Conservation (phyloP, 2,329 filamentous ascomycete genomes). For the Grosmannia huntii region DNA sequence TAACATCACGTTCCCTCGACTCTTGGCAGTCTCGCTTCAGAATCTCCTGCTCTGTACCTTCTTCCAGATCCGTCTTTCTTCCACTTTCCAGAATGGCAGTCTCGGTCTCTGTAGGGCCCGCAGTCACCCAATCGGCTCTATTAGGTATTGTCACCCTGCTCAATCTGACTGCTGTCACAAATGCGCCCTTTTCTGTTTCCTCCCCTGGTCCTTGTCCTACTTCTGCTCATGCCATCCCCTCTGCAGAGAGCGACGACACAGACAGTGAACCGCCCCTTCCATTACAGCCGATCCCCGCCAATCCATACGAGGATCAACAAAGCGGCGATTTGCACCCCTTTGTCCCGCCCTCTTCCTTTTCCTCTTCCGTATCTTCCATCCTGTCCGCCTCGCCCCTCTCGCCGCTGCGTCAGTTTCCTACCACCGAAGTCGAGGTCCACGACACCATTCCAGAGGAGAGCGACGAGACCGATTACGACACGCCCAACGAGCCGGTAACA, state of each 20-base stretch:
- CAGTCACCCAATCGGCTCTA: constrained; percentile 17
- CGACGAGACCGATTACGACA: constrained; percentile 49
- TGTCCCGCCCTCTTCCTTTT: background rate
- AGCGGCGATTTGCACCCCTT: background rate
- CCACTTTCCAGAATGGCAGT: constrained; percentile 16
- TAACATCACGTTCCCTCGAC: background rate
- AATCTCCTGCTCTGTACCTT: background rate
- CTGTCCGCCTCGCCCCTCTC: constrained; percentile 20
- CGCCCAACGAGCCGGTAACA: constrained; percentile 46
- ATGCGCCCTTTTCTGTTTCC: background rate
- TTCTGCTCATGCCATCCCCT: constrained; percentile 1
- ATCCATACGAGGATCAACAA: background rate
- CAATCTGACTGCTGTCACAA: constrained; percentile 7
- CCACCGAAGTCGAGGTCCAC: constrained; percentile 27
- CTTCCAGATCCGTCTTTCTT: background rate
- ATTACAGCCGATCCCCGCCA: constrained; percentile 1
- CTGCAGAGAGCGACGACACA: constrained; percentile 9
- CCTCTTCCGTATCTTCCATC: background rate
- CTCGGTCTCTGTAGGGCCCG: constrained; percentile 17
- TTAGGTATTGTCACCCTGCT: constrained; percentile 19
- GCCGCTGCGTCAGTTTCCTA: constrained; percentile 33
- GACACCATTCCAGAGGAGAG: constrained; percentile 43
- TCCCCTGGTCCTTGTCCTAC: background rate
- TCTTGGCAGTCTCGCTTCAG: background rate
- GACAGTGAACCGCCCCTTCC: constrained; percentile 8